These are phyloP conservation scores for Solanum sejunctum DNA, from an alignment of 257 asterid species.

Conservation along the genomic window DNA sequence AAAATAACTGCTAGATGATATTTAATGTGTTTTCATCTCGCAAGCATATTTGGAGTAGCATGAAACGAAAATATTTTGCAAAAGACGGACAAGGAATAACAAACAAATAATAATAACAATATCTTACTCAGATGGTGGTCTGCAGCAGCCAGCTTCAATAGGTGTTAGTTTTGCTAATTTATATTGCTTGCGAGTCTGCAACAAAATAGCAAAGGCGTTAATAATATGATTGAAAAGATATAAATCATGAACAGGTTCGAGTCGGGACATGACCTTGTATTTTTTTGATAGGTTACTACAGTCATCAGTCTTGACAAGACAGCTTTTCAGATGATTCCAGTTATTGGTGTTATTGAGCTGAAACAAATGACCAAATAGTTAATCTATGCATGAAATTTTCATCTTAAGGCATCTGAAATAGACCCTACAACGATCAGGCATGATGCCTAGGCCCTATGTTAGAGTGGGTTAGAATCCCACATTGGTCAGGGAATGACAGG, in stretches of 20 bases:
- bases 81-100: neutral
- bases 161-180: slow-evolving; percentile 68
- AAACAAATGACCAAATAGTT: neutral
- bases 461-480: no score
- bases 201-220: neutral
- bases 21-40: neutral
- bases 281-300: slow-evolving; percentile 55
- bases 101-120: neutral
- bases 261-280: slow-evolving; percentile 45
- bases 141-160: slow-evolving; percentile 88
- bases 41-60: neutral
- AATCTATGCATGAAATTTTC: neutral
- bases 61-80: neutral
- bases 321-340: slow-evolving; percentile 69
- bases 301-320: slow-evolving; percentile 73
- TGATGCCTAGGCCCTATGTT: neutral
- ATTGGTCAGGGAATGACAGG: no score
- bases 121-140: slow-evolving; percentile 84
- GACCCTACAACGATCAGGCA: neutral
- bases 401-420: neutral
- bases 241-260: neutral
- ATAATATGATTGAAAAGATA: neutral
- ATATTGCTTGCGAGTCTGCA: slow-evolving; percentile 53
- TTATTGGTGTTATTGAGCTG: slow-evolving; percentile 77
- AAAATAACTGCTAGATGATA: neutral